Conservation (phyloP, 1,284 basidiomycete species). For the Ustilago trichophora region DNA sequence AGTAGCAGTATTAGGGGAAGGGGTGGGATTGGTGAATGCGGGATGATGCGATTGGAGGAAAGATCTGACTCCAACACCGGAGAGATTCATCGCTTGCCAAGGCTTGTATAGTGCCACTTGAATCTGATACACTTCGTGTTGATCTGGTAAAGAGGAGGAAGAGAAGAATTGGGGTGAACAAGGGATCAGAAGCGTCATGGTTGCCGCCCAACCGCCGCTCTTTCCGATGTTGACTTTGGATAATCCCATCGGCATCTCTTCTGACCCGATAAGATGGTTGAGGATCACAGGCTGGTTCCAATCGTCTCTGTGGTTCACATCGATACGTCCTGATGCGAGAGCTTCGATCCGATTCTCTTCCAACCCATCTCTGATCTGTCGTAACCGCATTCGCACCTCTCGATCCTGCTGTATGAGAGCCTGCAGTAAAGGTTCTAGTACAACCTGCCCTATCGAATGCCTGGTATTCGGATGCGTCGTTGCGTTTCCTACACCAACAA, state of each 20-base stretch:
- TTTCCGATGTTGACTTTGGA: not conserved
- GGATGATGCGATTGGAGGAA: constrained; percentile 12
- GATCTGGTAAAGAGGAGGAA: not conserved
- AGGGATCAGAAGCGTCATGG: constrained; percentile 4
- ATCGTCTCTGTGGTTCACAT: not conserved
- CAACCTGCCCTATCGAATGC: constrained; percentile 37
- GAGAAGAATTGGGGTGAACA: not conserved
- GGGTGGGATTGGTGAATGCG: no score
- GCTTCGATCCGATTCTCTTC: constrained; percentile 4
- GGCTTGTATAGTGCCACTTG: constrained; percentile 30
- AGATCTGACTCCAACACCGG: constrained; percentile 11
- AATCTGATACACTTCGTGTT: constrained; percentile 21
- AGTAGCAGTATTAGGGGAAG: no score
- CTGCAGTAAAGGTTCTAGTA: constrained; percentile 18
- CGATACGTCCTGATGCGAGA: not conserved
- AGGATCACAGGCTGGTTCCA: no score
- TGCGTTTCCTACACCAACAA: constrained; percentile 34
- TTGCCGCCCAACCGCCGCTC: constrained; percentile 11
- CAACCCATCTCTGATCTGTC: not conserved
- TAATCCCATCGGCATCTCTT: not conserved
- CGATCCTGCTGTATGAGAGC: constrained; percentile 6
- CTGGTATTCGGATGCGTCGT: constrained; percentile 40
- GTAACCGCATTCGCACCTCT: not conserved
- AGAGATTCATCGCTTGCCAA: constrained; percentile 32
- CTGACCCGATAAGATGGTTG: no score